These are phyloP conservation scores for Nemania sp. DNA, from an alignment of 2,329 filamentous ascomycete species.

Conservation along the genomic window DNA sequence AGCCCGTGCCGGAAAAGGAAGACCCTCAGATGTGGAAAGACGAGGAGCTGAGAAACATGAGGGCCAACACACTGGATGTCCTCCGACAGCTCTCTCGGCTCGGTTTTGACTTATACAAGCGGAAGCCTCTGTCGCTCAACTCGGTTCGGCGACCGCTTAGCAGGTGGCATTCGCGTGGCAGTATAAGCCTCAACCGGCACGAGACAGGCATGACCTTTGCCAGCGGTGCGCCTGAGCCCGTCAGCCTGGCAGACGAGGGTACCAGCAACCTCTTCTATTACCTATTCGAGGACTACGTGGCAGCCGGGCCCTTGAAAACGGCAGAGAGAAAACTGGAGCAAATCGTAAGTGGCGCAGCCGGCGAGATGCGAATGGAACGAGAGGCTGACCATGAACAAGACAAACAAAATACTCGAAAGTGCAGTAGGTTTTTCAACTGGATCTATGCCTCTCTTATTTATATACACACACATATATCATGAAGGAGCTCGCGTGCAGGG, in stretches of 20 bases:
- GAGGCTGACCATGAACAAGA: conserved; percentile 36
- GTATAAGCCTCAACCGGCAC: conserved; percentile 25
- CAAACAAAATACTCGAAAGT: conserved; percentile 42
- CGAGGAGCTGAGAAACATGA: conserved; percentile 43
- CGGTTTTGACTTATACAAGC: conserved; percentile 45
- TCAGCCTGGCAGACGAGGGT: conserved; percentile 49
- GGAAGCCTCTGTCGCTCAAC: conserved; percentile 49
- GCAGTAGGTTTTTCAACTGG: conserved; percentile 38
- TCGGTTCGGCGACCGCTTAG: conserved; percentile 43
- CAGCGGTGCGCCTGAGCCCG: conserved; percentile 17
- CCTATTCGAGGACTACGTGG: conserved; percentile 68
- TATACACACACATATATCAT: background rate
- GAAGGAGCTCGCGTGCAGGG: background rate
- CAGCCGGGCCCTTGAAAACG: conserved; percentile 58
- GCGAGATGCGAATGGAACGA: conserved; percentile 4
- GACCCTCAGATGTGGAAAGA: conserved; percentile 31
- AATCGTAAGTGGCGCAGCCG: conserved; percentile 46
- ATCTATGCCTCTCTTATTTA: background rate
- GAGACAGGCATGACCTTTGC: conserved; percentile 32
- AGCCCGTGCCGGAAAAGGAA: conserved; percentile 35
- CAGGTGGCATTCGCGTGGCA: conserved; percentile 45
- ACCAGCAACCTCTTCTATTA: conserved; percentile 68
- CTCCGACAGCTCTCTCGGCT: conserved; percentile 46
- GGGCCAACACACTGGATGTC: conserved; percentile 46
- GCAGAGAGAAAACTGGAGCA: conserved; percentile 52